Evolutionary conservation across 768 basidiomycete species (phyloP).

Genomic region (Collybia nuda): DNA sequence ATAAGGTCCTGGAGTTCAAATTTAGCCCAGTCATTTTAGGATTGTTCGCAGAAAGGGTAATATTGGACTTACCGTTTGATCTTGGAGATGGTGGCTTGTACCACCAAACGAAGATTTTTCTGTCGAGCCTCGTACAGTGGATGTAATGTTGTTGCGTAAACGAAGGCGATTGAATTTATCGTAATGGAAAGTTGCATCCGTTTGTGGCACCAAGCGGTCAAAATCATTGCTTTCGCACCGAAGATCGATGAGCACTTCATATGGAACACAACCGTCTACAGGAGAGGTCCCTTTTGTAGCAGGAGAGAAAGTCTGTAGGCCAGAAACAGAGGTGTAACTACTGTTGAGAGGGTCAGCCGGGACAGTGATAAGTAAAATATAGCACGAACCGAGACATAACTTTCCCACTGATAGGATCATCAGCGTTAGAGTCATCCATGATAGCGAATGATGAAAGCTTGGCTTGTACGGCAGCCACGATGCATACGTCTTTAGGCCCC

Average conservation of each 20-base stretch:
- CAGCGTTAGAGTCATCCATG: slow-evolving; percentile 73
- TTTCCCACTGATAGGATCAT: slow-evolving; percentile 83
- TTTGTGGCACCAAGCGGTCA: slow-evolving; percentile 88
- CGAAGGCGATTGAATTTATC: slow-evolving; percentile 95
- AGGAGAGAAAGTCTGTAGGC: slow-evolving; percentile 88
- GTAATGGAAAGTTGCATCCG: slow-evolving; percentile 81
- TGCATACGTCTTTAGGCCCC: slow-evolving; percentile 48
- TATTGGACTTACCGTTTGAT: slow-evolving; percentile 54
- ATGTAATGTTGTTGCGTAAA: slow-evolving; percentile 68
- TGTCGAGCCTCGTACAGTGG: slow-evolving; percentile 34
- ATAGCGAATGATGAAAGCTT: slow-evolving; percentile 78
- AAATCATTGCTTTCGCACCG: slow-evolving; percentile 81
- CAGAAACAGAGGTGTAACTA: slow-evolving; percentile 75
- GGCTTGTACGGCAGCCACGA: slow-evolving; percentile 79
- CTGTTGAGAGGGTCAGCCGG: slow-evolving; percentile 33
- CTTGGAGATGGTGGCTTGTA: slow-evolving; percentile 51
- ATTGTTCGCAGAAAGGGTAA: neutral
- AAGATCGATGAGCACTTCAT: slow-evolving; percentile 87
- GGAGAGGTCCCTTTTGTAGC: slow-evolving; percentile 36
- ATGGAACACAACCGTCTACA: slow-evolving; percentile 63
- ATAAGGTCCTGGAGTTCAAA: slow-evolving; percentile 65
- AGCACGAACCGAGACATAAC: slow-evolving; percentile 78
- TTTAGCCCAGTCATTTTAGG: neutral
- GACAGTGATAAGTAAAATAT: neutral
- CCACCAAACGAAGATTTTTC: slow-evolving; percentile 32